Base-by-base conservation (phyloP, 2,329 filamentous ascomycete species). In the Paracamarosporium sp. region DNA sequence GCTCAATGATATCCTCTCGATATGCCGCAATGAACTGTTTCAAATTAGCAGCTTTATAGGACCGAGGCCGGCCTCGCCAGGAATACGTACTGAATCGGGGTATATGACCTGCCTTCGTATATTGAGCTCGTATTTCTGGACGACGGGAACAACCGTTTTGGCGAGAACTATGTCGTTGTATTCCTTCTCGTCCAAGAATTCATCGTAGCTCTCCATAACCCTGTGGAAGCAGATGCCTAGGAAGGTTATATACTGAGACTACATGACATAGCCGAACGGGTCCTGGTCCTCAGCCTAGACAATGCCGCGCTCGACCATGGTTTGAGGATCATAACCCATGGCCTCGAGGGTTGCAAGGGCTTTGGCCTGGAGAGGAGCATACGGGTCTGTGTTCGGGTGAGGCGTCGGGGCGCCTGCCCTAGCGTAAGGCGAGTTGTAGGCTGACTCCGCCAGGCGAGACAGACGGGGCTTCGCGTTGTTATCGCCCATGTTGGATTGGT, bases 251-350 rank as follows among this genome's bases (percentile, higher is more conserved):
- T 53, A 65, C 25, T 58, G 55, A n/a, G 61, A 55, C 9, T 65
- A 59, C 59, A 57, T 60, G 27, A 64, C 63, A 44, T 66, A 59
- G n/a, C 57, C 63, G 27, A 62, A 66, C 15, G 63, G 61, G 40
- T 64, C 63, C 44, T 66, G 63, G 43, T 64, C 57, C 36, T 66
- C 63, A 1, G 61, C 63, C 63, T 61, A 66, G 13, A 66, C 31
- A 20, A 66, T 53, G 4, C 63, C 62, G 17, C 54, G 63, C 53
- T 66, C 61, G 20, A 61, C 61, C 61, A 64, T 66, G 17, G 61
- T 64, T 43, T 57, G 41, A 25, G 61, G 61, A 38, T 64, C 61
- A 33, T 64, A 65, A 12, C 63, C 63, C 61, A 63, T 65, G 22
- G 43, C 48, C 43, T 62, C 59, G 12, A 64, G 54, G 4, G 54